A percentile compares a stretch with the other conserved stretches of the same genome.
These are phyloP conservation scores for Miscanthus lutarioriparius DNA, from an alignment of 176 grass and related monocot species.

Conservation along the genomic window DNA sequence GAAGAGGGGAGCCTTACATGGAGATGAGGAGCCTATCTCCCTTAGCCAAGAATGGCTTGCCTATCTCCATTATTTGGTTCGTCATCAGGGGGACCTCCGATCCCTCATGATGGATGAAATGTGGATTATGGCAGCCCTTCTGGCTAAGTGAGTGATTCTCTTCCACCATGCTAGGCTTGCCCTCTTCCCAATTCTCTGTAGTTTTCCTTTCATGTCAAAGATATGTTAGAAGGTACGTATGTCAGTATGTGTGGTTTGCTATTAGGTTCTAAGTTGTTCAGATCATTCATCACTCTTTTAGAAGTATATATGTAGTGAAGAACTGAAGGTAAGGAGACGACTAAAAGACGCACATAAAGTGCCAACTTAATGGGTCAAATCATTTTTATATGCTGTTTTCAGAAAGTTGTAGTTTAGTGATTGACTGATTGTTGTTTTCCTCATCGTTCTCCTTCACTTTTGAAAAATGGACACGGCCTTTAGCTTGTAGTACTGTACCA, in stretches of 20 bases:
- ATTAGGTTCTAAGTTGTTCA: not conserved
- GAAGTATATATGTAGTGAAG: not conserved
- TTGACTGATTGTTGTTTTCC: not conserved
- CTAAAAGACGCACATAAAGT: not conserved
- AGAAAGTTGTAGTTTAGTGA: not conserved
- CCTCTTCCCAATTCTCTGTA: constrained; percentile 36
- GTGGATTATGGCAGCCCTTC: constrained; percentile 33
- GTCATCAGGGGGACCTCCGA: not conserved
- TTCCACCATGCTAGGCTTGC: constrained; percentile 48
- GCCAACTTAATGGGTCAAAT: not conserved
- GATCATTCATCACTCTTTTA: not conserved
- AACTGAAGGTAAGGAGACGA: not conserved
- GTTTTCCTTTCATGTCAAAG: not conserved
- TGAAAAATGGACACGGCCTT: not conserved
- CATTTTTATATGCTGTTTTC: not conserved
- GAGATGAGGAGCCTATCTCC: constrained; percentile 37
- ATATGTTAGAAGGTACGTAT: not conserved
- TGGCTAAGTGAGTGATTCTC: constrained; percentile 52
- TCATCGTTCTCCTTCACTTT: not conserved
- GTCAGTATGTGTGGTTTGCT: not conserved
- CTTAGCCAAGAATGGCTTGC: constrained; percentile 76
- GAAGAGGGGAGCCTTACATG: constrained; percentile 58
- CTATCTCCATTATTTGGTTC: constrained; percentile 39
- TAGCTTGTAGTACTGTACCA: not conserved
- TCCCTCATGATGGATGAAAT: constrained; percentile 28